A percentile compares a stretch with the other conserved stretches of the same genome.
Evolutionary conservation across 2,329 filamentous ascomycete species (phyloP).

Genomic region (Elsinoe perseae): DNA sequence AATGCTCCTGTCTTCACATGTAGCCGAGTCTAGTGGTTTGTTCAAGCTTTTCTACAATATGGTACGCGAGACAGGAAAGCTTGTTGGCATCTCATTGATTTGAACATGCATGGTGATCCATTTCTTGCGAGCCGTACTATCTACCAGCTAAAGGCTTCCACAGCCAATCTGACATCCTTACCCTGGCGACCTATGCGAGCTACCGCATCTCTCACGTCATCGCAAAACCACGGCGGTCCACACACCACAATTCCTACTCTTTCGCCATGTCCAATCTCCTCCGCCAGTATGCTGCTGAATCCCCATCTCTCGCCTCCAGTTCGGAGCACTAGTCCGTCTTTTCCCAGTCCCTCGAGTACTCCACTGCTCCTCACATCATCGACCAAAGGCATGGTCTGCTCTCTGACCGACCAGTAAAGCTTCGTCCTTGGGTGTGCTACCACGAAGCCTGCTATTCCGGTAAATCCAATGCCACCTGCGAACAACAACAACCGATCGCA

Average conservation of each 20-base stretch:
- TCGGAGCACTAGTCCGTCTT: not conserved
- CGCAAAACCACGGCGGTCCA: slow-evolving; percentile 5
- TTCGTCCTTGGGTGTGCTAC: slow-evolving; percentile 5
- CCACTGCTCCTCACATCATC: slow-evolving; percentile 4
- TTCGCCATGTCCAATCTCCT: not conserved
- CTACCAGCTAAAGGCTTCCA: slow-evolving; percentile 12
- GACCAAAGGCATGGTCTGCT: not conserved
- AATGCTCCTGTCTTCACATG: not conserved
- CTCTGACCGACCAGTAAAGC: slow-evolving; percentile 10
- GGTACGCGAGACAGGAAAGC: not conserved
- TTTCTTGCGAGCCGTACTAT: not conserved
- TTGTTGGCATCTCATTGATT: not conserved
- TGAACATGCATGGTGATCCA: not conserved
- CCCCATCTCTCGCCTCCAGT: not conserved
- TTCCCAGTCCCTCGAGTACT: not conserved
- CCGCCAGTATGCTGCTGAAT: not conserved
- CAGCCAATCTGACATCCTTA: not conserved
- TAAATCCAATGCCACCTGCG: slow-evolving; percentile 5
- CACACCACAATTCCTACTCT: slow-evolving; percentile 3
- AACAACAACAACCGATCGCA: not conserved
- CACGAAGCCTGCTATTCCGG: not conserved
- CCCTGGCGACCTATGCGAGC: not conserved
- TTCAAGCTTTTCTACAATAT: not conserved
- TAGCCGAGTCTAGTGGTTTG: not conserved
- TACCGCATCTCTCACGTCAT: slow-evolving; percentile 1